A percentile compares a stretch with the other conserved stretches of the same genome.
These are phyloP conservation scores for Plasmodium knowlesi DNA, from an alignment of 169 alveolate species.

Conservation along the genomic window DNA sequence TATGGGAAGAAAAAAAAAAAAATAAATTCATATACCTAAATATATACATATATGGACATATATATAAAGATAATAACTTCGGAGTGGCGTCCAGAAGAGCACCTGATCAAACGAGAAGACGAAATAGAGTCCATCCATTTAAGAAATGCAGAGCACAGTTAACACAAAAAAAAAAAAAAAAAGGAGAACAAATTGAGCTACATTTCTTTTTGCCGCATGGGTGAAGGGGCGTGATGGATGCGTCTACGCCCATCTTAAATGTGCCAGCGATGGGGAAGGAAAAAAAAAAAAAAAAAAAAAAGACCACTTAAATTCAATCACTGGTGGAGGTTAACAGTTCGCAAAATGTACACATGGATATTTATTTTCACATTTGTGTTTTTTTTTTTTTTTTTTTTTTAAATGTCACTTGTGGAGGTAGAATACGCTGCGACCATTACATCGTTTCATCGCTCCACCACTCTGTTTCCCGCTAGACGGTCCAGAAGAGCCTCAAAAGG, in stretches of 20 bases:
- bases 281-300: slow-evolving; percentile 10
- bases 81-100: neutral
- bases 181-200: neutral
- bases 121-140: neutral
- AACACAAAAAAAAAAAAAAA: neutral
- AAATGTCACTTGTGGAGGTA: neutral
- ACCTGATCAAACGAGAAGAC: neutral
- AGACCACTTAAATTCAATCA: neutral
- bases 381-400: neutral
- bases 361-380: neutral
- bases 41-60: neutral
- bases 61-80: neutral
- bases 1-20: neutral
- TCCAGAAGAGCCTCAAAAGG: slow-evolving; percentile 89
- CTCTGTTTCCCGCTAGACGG: slow-evolving; percentile 70
- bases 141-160: neutral
- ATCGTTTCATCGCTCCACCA: neutral
- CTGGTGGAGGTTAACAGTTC: neutral
- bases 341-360: neutral
- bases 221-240: neutral
- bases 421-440: neutral
- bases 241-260: neutral
- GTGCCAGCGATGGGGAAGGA: neutral
- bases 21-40: neutral
- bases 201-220: too few relatives aligned